phyloP scores from a whole-genome alignment of 2,329 filamentous ascomycete species.

The Coniella vitis region DNA sequence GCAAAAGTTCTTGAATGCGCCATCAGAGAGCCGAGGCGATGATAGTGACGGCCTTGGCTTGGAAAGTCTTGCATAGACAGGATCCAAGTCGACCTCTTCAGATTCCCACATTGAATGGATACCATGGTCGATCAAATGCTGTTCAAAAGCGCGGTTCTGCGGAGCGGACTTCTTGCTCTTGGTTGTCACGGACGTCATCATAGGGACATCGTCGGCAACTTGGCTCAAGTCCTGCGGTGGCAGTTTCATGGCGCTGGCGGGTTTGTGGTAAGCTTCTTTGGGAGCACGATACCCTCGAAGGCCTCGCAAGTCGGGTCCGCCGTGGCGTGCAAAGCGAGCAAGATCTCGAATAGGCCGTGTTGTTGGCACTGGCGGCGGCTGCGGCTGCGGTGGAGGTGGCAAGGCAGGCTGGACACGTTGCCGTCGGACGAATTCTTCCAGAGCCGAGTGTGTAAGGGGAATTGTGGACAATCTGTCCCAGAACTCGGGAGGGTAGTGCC shows the following conservation, averaged over 20 bases:
- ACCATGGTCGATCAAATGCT: constrained; percentile 28
- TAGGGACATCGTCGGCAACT: constrained; percentile 8
- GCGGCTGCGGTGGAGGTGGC: neutral
- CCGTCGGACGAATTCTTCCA: neutral
- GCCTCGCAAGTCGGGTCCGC: constrained; percentile 21
- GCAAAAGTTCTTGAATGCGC: constrained; percentile 24
- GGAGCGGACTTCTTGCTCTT: constrained; percentile 22
- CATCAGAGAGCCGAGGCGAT: constrained; percentile 26
- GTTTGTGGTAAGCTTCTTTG: neutral
- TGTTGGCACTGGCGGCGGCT: no score
- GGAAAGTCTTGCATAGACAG: constrained; percentile 24
- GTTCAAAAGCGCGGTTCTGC: constrained; percentile 30
- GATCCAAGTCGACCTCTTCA: constrained; percentile 25
- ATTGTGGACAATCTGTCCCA: no score
- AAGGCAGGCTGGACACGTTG: neutral
- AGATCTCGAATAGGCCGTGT: neutral
- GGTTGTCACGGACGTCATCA: constrained; percentile 14
- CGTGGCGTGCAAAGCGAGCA: constrained; percentile 20
- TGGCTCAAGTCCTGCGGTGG: constrained; percentile 12
- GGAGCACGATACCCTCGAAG: constrained; percentile 17
- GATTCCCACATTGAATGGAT: constrained; percentile 25
- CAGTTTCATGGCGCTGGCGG: constrained; percentile 11
- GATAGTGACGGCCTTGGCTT: constrained; percentile 28
- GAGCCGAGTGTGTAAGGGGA: neutral
- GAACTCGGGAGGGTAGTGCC: no score